phyloP scores from a whole-genome alignment of 192 early-diverging fungal genomes.

The Coemansia sp. region DNA sequence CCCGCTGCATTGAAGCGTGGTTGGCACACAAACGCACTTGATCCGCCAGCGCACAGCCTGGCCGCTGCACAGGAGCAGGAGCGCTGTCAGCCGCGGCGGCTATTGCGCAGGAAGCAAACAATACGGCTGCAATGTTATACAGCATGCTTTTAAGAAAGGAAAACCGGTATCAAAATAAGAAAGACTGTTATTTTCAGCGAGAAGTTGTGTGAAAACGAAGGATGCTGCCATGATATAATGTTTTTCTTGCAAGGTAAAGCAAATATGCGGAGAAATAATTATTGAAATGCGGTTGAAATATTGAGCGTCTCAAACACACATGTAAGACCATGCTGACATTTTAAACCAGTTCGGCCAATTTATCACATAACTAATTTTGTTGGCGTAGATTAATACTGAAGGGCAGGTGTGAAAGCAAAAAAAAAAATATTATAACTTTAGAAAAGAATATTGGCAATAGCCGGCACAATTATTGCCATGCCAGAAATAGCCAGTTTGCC shows the following conservation, averaged over 20 bases:
- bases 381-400: neutral
- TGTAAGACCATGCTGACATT: neutral
- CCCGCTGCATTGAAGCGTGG: constrained; percentile 44
- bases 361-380: too few relatives aligned
- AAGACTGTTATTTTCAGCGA: too few relatives aligned
- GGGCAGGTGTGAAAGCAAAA: neutral
- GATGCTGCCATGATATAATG: neutral
- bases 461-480: neutral
- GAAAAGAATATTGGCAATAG: neutral
- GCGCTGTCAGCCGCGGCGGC: neutral
- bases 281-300: neutral
- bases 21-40: constrained; percentile 49
- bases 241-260: neutral
- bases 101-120: neutral
- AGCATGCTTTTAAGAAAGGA: neutral
- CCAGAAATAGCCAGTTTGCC: neutral
- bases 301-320: neutral
- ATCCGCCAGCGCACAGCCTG: constrained; percentile 32
- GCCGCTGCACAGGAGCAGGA: too few relatives aligned
- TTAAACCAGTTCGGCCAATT: neutral
- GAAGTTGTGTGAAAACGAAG: neutral
- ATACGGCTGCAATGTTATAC: neutral
- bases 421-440: neutral
- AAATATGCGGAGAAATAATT: neutral
- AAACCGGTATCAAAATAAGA: too few relatives aligned